phyloP scores from a whole-genome alignment of 352 stramenopile species.

The Saprolegnia diclina region DNA sequence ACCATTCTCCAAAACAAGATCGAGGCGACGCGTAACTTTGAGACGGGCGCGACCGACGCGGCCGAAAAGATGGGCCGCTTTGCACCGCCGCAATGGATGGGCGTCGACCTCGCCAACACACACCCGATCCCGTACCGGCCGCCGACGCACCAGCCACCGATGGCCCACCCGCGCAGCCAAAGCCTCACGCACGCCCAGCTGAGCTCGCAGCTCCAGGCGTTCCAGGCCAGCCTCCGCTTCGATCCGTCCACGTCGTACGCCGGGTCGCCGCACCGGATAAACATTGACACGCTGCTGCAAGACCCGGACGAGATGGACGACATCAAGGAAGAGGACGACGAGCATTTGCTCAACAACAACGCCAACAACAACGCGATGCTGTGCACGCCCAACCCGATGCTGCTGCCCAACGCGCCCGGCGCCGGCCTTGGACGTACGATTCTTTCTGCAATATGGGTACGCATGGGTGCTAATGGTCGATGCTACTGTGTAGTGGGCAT shows the following conservation, averaged over 20 bases:
- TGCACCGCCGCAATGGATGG: background rate
- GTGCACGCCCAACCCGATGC: background rate
- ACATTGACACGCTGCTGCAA: slow-evolving; percentile 24
- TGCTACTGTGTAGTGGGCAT: background rate
- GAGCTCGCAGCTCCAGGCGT: slow-evolving; percentile 14
- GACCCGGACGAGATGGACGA: slow-evolving; percentile 14
- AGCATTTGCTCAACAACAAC: slow-evolving; percentile 6
- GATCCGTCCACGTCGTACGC: background rate
- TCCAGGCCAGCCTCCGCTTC: background rate
- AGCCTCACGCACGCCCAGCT: slow-evolving; percentile 25
- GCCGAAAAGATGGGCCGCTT: background rate
- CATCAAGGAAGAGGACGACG: slow-evolving; percentile 15
- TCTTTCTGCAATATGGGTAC: too few species aligned
- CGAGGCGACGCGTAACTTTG: slow-evolving; percentile 16
- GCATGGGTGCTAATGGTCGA: too few species aligned
- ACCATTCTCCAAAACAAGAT: slow-evolving; percentile 16
- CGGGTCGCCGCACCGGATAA: background rate
- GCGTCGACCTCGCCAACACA: background rate
- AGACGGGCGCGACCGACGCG: slow-evolving; percentile 2
- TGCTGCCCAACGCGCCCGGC: background rate
- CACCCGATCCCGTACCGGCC: background rate
- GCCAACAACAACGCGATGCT: background rate
- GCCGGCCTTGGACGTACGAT: background rate
- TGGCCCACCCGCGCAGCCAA: slow-evolving; percentile 15
- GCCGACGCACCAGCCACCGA: background rate